Conservation (phyloP, 805 yeast species). For the Sugiyamaella lignohabitans region DNA sequence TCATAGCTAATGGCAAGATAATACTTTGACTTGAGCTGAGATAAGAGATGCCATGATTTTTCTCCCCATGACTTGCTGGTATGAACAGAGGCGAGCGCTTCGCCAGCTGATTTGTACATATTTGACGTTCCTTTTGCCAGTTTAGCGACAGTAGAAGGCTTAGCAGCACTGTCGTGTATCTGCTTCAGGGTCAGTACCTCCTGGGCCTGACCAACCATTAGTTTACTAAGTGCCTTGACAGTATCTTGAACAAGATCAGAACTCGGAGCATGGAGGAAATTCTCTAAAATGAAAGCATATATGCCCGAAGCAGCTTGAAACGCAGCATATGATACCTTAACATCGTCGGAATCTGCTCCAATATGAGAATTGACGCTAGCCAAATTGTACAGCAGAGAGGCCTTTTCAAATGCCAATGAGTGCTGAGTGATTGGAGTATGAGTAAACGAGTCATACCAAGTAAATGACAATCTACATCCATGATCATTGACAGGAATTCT, state of each 20-base stretch:
- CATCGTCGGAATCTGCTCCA: conserved; percentile 35
- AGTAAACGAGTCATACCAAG: conserved; percentile 73
- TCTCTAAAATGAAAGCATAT: conserved; percentile 62
- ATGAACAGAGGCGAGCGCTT: conserved; percentile 32
- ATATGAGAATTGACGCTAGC: conserved; percentile 55
- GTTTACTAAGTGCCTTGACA: conserved; percentile 51
- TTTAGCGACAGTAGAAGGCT: conserved; percentile 68
- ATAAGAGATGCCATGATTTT: conserved; percentile 44
- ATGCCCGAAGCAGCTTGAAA: conserved; percentile 78
- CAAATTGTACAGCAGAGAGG: conserved; percentile 71
- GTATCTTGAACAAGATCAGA: conserved; percentile 66
- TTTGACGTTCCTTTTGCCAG: conserved; percentile 58
- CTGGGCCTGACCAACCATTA: conserved; percentile 84
- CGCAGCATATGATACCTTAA: conserved; percentile 52
- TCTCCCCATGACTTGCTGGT: conserved; percentile 37
- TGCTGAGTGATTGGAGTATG: conserved; percentile 50
- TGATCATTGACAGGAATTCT: conserved; percentile 61
- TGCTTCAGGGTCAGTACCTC: conserved; percentile 69
- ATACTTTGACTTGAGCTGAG: conserved; percentile 48
- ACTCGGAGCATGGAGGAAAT: conserved; percentile 85
- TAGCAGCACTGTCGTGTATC: conserved; percentile 38
- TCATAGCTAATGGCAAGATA: conserved; percentile 57
- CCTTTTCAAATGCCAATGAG: conserved; percentile 85
- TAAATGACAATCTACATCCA: conserved; percentile 54
- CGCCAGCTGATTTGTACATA: conserved; percentile 48